Percentiles rank a stretch among this genome's conserved stretches.
Evolutionary conservation across 2,329 filamentous ascomycete species (phyloP).

Genomic region (Pseudogymnoascus sp.): DNA sequence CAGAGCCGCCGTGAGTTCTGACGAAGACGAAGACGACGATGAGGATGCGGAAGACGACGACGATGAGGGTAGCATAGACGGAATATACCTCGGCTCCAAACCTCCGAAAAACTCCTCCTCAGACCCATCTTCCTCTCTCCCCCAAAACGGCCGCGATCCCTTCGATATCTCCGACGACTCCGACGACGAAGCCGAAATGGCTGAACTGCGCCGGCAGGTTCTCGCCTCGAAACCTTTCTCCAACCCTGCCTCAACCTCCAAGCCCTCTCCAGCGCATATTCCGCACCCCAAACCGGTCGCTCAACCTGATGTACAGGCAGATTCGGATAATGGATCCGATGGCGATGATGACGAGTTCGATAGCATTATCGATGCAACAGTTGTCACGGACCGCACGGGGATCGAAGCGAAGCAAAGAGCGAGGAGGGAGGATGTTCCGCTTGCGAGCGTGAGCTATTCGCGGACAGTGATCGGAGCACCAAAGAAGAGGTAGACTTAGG

Average conservation of each 20-base stretch:
- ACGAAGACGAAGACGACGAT: conserved; percentile 44
- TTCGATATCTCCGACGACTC: conserved; percentile 72
- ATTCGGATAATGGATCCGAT: conserved; percentile 53
- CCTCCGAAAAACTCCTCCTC: conserved; percentile 27
- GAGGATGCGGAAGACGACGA: conserved; percentile 39
- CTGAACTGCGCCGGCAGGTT: conserved; percentile 81
- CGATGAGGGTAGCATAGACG: conserved; percentile 43
- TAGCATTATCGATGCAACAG: conserved; percentile 84
- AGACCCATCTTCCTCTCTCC: not conserved
- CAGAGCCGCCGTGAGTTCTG: conserved; percentile 43
- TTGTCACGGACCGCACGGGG: conserved; percentile 78
- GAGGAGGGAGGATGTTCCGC: conserved; percentile 32
- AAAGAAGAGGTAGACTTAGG: conserved; percentile 17
- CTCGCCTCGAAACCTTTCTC: conserved; percentile 84
- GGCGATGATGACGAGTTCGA: conserved; percentile 71
- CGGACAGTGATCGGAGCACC: conserved; percentile 30
- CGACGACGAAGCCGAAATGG: conserved; percentile 81
- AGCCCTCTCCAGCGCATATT: conserved; percentile 45
- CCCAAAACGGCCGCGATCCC: conserved; percentile 44
- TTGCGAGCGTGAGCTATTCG: conserved; percentile 28
- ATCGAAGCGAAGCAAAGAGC: conserved; percentile 52
- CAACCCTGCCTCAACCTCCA: conserved; percentile 45
- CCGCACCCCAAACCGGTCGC: conserved; percentile 46
- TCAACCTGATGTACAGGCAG: conserved; percentile 59
- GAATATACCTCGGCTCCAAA: conserved; percentile 51